Evolutionary conservation across 805 yeast species (phyloP).

Genomic region (Metschnikowia proteae): DNA sequence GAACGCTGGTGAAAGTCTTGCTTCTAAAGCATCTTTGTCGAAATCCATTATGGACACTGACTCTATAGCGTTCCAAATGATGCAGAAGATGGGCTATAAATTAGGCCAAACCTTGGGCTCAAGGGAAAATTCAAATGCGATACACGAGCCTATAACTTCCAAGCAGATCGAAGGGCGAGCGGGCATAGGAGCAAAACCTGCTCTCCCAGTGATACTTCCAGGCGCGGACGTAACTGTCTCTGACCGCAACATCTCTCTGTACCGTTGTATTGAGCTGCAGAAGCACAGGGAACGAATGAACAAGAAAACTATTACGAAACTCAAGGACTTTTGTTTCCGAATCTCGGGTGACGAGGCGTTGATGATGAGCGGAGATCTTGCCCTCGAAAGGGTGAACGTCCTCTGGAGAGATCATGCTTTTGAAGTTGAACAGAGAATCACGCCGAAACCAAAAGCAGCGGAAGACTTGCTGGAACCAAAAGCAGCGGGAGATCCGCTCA

Average conservation of each 20-base stretch:
- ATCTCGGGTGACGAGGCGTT: constrained; percentile 36
- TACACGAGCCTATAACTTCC: constrained; percentile 30
- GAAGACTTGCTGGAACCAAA: background rate
- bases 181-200: constrained; percentile 22
- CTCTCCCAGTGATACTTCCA: background rate
- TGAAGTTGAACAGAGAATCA: background rate
- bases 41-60: constrained; percentile 13
- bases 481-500: no score
- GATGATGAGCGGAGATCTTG: constrained; percentile 23
- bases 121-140: constrained; percentile 15
- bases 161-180: constrained; percentile 15
- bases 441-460: background rate
- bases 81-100: constrained; percentile 58
- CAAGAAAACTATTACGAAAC: constrained; percentile 16
- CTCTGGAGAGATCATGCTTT: constrained; percentile 39
- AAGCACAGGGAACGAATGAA: constrained; percentile 4
- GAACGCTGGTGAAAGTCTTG: background rate
- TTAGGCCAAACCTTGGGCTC: constrained; percentile 46
- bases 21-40: constrained; percentile 1
- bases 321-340: constrained; percentile 43
- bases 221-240: background rate
- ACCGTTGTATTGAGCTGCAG: constrained; percentile 3
- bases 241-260: constrained; percentile 1
- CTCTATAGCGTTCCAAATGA: constrained; percentile 44
- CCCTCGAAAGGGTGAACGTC: constrained; percentile 27